Base-by-base conservation (phyloP, 2,329 filamentous ascomycete species). In the Thelonectria olida region DNA sequence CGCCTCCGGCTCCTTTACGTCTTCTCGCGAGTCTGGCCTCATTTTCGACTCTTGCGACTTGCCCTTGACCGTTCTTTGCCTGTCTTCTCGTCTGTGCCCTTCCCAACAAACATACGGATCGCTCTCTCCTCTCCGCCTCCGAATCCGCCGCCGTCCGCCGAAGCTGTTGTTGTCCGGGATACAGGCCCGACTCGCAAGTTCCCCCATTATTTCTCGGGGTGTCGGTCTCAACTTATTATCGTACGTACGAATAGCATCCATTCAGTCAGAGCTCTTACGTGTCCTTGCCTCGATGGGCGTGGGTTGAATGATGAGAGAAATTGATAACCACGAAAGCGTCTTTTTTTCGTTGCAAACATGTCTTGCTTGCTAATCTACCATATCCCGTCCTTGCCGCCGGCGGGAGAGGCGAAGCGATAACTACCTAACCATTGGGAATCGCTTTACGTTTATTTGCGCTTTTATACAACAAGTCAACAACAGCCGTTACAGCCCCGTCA, bases 391-490 rank as follows among this genome's bases (percentile, higher is more conserved):
- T 22, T 54, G 22, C 56, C 56, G 50, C 50, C 44, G 44, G 23
- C 25, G 23, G 42, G 27, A 50, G 42, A n/a, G 13, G 8, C 8
- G 3, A 44, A 23, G 13, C 41, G 19, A 22, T 22, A 8, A 6
- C 19, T 9, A 25, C 19, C 9, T 39, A 41, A 50, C 45, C 34
- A 59, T 49, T 50, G 39, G 38, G 28, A 49, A 60, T 41, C 23
- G 25, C 47, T 51, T 60, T 60, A 60, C 57, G 57, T 60, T 55
- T 56, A 45, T 60, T 55, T 54, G 52, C 48, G 48, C 31, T 44
- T 22, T 54, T 50, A 54, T 45, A 58, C 27, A 13, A 38, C 44
- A 44, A 45, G 39, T n/a, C n/a, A n/a, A n/a, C n/a, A n/a, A n/a
- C 50, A 51, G 34, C 7, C 12, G 44, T 54, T 38, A 50, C 22